These are phyloP conservation scores for Mortierella sp. DNA, from an alignment of 371 early-diverging fungal genomes.

Conservation along the genomic window DNA sequence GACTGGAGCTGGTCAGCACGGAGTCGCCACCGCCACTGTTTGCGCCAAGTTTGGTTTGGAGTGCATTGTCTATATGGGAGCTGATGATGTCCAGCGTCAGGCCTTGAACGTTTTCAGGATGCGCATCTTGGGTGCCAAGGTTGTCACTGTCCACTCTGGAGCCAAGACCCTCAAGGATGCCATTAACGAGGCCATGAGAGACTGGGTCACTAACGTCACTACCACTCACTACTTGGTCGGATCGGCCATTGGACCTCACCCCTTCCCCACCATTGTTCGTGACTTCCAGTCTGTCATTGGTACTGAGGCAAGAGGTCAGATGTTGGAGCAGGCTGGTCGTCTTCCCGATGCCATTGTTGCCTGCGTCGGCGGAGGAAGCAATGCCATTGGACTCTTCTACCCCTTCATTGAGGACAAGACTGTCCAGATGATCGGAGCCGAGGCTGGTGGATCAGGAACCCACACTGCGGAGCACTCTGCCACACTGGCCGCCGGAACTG, in stretches of 20 bases:
- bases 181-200: constrained; percentile 98
- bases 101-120: constrained; percentile 97
- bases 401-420: constrained; percentile 88
- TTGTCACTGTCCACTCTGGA: constrained; percentile 86
- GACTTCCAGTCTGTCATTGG: constrained; percentile 98
- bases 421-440: constrained; percentile 93
- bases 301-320: constrained; percentile 86
- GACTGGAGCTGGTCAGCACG: constrained; percentile 99
- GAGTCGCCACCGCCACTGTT: constrained; percentile 97
- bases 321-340: constrained; percentile 84
- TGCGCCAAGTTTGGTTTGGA: constrained; percentile 98
- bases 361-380: constrained; percentile 97
- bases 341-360: constrained; percentile 95
- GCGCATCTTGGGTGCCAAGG: constrained; percentile 93
- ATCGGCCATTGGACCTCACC: constrained; percentile 95
- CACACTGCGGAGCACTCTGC: constrained; percentile 92
- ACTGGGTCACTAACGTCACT: constrained; percentile 96
- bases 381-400: constrained; percentile 97
- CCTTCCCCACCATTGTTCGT: constrained; percentile 95
- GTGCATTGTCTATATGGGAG: constrained; percentile 97
- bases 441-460: constrained; percentile 93
- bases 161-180: constrained; percentile 96
- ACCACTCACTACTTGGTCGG: constrained; percentile 97
- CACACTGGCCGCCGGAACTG: constrained; percentile 86
- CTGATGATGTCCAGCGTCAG: constrained; percentile 95